Percentiles rank a stretch among this genome's conserved stretches.
Conservation (phyloP, 1,284 basidiomycete species). For the Microbotryum lychnidis-dioicae region DNA sequence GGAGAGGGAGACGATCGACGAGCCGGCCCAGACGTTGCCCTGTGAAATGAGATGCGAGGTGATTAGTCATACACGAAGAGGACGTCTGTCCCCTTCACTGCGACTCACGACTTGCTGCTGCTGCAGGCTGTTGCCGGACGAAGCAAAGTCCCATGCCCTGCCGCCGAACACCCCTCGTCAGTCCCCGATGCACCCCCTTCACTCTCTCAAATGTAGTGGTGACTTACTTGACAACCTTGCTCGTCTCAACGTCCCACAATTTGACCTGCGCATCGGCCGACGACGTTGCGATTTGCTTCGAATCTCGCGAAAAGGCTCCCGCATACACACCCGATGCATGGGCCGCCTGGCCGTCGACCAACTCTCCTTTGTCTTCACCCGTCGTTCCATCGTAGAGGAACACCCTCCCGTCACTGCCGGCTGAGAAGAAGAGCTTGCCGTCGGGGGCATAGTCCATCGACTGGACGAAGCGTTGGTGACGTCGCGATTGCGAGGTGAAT, state of each 20-base stretch:
- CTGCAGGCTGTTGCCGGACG: slow-evolving; percentile 8
- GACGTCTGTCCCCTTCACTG: not conserved
- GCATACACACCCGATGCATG: slow-evolving; percentile 43
- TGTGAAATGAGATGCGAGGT: not conserved
- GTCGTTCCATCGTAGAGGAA: slow-evolving; percentile 88
- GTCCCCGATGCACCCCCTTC: slow-evolving; percentile 48
- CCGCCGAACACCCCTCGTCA: not conserved
- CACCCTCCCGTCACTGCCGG: slow-evolving; percentile 79
- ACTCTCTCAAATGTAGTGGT: not conserved
- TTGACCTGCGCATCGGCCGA: slow-evolving; percentile 80
- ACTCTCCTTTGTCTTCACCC: slow-evolving; percentile 66
- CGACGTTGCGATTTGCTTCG: slow-evolving; percentile 64
- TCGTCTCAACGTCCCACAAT: slow-evolving; percentile 73
- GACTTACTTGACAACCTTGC: slow-evolving; percentile 51
- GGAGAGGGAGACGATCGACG: slow-evolving; percentile 69
- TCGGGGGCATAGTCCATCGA: slow-evolving; percentile 58
- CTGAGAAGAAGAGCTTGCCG: slow-evolving; percentile 77
- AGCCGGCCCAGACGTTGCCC: slow-evolving; percentile 73
- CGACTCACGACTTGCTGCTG: slow-evolving; percentile 21
- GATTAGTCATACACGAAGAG: too few species aligned
- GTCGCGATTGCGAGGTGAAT: slow-evolving; percentile 67
- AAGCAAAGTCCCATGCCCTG: slow-evolving; percentile 21
- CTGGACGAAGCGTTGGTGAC: slow-evolving; percentile 90
- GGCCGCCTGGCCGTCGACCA: slow-evolving; percentile 40
- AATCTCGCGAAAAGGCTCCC: slow-evolving; percentile 49